A percentile compares a stretch with the other conserved stretches of the same genome.
Evolutionary conservation across 2,329 filamentous ascomycete genomes (phyloP).

Genomic region (Alternaria burnsii): DNA sequence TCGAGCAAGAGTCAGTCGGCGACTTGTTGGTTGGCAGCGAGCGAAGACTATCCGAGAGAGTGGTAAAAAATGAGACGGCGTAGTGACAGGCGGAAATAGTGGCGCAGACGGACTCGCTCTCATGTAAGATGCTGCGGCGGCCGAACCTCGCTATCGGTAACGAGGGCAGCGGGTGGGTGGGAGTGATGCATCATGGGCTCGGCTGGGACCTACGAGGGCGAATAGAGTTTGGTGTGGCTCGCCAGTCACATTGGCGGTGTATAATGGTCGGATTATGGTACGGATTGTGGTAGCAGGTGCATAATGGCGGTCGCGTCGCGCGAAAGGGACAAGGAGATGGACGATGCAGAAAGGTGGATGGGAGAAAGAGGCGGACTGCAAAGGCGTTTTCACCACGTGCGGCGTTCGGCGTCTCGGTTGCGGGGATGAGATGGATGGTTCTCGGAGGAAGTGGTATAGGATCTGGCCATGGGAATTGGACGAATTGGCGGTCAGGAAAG

Average conservation of each 20-base stretch:
- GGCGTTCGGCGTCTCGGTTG: background rate
- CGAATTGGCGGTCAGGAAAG: conserved; percentile 8
- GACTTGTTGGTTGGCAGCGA: conserved; percentile 1
- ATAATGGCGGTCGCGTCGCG: background rate
- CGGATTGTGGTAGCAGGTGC: background rate
- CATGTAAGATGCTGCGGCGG: conserved; percentile 9
- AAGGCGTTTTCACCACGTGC: conserved; percentile 2
- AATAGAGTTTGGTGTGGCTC: conserved; percentile 13
- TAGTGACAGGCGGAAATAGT: conserved; percentile 10
- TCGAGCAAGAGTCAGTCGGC: conserved; percentile 1
- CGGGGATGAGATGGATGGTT: background rate
- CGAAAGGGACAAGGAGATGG: background rate
- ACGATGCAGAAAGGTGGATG: background rate
- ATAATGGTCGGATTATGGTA: background rate
- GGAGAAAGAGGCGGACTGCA: background rate
- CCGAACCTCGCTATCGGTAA: conserved; percentile 23
- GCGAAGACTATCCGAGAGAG: conserved; percentile 15
- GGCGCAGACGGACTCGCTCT: conserved; percentile 16
- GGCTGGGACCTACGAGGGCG: conserved; percentile 1
- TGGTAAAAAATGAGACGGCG: conserved; percentile 16
- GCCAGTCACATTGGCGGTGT: conserved; percentile 17
- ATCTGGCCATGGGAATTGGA: background rate
- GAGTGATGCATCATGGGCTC: conserved; percentile 4
- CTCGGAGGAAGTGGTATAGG: background rate
- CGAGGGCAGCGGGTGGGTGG: conserved; percentile 6